Conservation (phyloP, 2,329 filamentous ascomycete genomes). For the Fusarium tupiense region DNA sequence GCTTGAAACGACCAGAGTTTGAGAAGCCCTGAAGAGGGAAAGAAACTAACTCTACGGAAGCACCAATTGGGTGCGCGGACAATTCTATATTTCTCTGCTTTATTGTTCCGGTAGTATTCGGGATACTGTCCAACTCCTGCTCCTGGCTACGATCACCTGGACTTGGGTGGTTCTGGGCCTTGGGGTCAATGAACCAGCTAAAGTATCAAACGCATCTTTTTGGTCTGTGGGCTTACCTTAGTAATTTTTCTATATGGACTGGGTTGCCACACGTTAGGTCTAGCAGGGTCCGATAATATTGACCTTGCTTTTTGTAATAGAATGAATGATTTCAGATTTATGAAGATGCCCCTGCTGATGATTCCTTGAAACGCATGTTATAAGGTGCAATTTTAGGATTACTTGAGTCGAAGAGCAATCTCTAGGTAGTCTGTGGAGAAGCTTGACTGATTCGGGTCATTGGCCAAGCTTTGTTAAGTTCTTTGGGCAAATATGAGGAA, state of each 20-base stretch:
- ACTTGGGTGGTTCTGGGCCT: neutral
- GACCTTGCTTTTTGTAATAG: neutral
- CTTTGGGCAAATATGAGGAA: neutral
- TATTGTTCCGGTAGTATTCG: neutral
- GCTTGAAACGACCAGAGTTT: slow-evolving; percentile 24
- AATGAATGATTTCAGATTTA: neutral
- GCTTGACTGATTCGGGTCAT: neutral
- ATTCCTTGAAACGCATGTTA: neutral
- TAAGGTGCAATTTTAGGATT: neutral
- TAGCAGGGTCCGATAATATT: neutral
- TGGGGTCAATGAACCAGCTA: neutral
- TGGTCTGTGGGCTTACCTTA: neutral
- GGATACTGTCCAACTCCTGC: neutral
- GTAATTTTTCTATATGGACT: neutral
- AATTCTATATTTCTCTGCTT: neutral
- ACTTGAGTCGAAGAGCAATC: neutral
- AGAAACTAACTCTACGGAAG: neutral
- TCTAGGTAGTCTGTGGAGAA: neutral
- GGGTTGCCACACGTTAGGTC: neutral
- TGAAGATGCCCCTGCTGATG: neutral
- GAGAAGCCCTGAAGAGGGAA: neutral
- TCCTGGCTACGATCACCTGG: slow-evolving; percentile 1
- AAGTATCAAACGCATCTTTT: neutral
- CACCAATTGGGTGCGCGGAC: neutral
- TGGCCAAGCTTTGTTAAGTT: neutral